Conservation (phyloP, 2,329 filamentous ascomycete genomes). For the Fusarium nelsonii region DNA sequence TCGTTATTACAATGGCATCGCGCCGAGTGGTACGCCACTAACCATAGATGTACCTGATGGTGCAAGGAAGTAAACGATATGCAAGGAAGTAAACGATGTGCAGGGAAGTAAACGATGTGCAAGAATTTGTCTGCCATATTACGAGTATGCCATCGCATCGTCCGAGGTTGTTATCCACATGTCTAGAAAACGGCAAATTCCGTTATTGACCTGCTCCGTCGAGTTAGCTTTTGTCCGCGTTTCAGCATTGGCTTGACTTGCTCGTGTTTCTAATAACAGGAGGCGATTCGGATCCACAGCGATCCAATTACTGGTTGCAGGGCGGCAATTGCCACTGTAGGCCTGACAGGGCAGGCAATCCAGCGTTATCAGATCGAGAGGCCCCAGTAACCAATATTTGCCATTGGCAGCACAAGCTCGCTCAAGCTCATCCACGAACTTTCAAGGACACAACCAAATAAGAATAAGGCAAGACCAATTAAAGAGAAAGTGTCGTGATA, state of each 20-base stretch:
- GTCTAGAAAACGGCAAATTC: not conserved
- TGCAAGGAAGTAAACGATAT: not conserved
- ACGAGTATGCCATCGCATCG: not conserved
- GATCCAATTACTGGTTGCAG: not conserved
- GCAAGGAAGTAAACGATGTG: too few species aligned
- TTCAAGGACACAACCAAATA: too few species aligned
- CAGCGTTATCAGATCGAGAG: too few species aligned
- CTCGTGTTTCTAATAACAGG: conserved; percentile 4
- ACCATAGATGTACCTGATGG: not conserved
- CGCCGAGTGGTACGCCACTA: not conserved
- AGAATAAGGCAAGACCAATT: too few species aligned
- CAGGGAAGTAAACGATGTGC: not conserved
- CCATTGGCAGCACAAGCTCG: too few species aligned
- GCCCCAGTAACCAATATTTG: too few species aligned
- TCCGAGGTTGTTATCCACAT: not conserved
- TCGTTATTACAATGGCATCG: not conserved
- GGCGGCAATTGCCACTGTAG: not conserved
- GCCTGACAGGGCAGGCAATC: not conserved
- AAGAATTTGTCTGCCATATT: not conserved
- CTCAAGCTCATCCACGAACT: too few species aligned
- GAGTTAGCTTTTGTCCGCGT: not conserved
- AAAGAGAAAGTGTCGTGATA: too few species aligned
- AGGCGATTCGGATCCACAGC: not conserved
- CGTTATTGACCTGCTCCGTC: not conserved
- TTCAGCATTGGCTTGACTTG: not conserved